These are phyloP conservation scores for Diaporthe destruens DNA, from an alignment of 2,329 filamentous ascomycete species.

Conservation along the genomic window DNA sequence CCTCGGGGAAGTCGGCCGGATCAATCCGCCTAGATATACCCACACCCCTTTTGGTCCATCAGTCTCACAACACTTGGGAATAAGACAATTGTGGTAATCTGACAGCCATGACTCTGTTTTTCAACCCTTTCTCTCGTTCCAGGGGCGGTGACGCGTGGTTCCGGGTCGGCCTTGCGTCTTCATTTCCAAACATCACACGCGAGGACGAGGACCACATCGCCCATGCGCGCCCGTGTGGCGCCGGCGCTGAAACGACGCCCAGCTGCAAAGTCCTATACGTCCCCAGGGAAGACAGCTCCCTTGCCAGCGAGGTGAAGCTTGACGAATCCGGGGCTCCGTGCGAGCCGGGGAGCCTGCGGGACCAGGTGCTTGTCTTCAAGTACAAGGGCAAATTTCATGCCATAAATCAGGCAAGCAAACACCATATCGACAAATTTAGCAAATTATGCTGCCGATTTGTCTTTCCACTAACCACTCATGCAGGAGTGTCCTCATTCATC, in stretches of 20 bases:
- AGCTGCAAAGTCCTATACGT: slow-evolving; percentile 37
- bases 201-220: slow-evolving; percentile 32
- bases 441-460: not conserved
- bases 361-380: slow-evolving; percentile 40
- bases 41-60: not conserved
- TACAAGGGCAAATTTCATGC: slow-evolving; percentile 41
- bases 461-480: not conserved
- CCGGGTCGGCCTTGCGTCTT: slow-evolving; percentile 32
- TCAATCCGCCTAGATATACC: no score
- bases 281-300: slow-evolving; percentile 39
- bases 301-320: slow-evolving; percentile 31
- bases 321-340: slow-evolving; percentile 20
- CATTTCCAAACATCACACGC: slow-evolving; percentile 39
- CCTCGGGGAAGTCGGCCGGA: not conserved
- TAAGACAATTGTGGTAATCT: fast-evolving
- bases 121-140: slow-evolving; percentile 37
- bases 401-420: slow-evolving; percentile 35
- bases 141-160: slow-evolving; percentile 39
- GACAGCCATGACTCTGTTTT: slow-evolving; percentile 32
- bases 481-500: slow-evolving; percentile 42
- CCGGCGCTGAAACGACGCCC: not conserved
- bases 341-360: slow-evolving; percentile 34
- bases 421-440: no score
- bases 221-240: slow-evolving; percentile 26
- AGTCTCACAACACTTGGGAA: fast-evolving